phyloP scores from a whole-genome alignment of 1,284 basidiomycete genomes.

The Veloboletus limbatus region DNA sequence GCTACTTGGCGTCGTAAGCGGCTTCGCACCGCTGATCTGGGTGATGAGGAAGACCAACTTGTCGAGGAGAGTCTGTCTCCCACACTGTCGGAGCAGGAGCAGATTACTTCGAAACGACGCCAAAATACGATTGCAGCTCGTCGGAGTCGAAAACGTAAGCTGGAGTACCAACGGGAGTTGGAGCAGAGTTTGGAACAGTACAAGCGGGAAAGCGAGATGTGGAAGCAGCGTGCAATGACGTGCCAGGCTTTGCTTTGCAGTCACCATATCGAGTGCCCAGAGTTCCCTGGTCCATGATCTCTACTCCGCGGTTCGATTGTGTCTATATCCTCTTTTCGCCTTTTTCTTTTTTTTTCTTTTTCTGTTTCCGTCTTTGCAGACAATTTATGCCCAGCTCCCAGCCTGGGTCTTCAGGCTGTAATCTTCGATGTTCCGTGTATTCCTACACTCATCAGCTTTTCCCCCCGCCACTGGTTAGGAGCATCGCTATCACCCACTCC shows the following conservation, averaged over 20 bases:
- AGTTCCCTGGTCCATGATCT: conserved; percentile 36
- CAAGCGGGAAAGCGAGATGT: conserved; percentile 51
- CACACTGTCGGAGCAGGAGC: conserved; percentile 50
- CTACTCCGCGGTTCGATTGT: conserved; percentile 7
- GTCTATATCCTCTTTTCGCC: too few species aligned
- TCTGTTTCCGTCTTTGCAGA: conserved; percentile 9
- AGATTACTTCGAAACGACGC: conserved; percentile 74
- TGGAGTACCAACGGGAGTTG: conserved; percentile 65
- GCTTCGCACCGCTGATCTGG: conserved; percentile 47
- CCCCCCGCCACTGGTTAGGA: conserved; percentile 44
- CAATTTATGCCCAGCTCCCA: conserved; percentile 13
- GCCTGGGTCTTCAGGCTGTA: conserved; percentile 15
- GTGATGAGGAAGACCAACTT: conserved; percentile 48
- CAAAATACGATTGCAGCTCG: conserved; percentile 81
- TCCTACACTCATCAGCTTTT: conserved; percentile 27
- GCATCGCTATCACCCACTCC: conserved; percentile 52
- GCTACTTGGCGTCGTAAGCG: conserved; percentile 57
- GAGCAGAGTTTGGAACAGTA: conserved; percentile 50
- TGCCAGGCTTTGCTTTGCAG: conserved; percentile 46
- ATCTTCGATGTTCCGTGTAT: conserved; percentile 49
- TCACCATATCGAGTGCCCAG: conserved; percentile 45
- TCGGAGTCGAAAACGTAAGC: conserved; percentile 71
- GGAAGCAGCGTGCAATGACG: conserved; percentile 53
- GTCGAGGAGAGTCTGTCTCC: conserved; percentile 47
- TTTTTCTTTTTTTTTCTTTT: conserved; percentile 7